phyloP scores from a whole-genome alignment of 116 monocot species.

The Zostera marina region DNA sequence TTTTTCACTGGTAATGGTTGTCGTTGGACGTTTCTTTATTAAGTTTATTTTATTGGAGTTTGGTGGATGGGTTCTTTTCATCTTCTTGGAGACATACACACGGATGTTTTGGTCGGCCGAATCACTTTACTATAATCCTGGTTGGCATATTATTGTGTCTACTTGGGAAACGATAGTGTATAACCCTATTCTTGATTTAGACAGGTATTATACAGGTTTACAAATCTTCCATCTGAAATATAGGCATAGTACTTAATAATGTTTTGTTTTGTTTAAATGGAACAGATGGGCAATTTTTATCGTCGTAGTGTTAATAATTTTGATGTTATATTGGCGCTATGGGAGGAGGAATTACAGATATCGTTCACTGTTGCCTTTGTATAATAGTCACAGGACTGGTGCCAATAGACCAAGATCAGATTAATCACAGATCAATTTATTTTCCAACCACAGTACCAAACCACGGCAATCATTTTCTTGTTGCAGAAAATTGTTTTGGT shows the following conservation, averaged over 20 bases:
- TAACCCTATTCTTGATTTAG: constrained; percentile 86
- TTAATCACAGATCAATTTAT: not conserved
- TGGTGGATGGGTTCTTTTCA: constrained; percentile 89
- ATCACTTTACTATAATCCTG: constrained; percentile 85
- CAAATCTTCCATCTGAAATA: too few relatives aligned
- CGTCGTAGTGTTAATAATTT: constrained; percentile 3
- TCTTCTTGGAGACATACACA: constrained; percentile 93
- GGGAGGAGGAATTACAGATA: constrained; percentile 12
- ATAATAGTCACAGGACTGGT: constrained; percentile 8
- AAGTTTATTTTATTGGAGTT: constrained; percentile 88
- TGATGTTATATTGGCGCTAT: constrained; percentile 16
- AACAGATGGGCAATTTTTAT: constrained; percentile 17
- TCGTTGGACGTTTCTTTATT: constrained; percentile 73
- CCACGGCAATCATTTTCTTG: too few relatives aligned
- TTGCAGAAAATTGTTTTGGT: too few relatives aligned
- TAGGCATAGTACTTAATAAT: too few relatives aligned
- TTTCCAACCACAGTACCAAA: not conserved
- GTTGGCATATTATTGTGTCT: constrained; percentile 83
- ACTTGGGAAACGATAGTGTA: constrained; percentile 94
- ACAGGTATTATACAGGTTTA: constrained; percentile 23
- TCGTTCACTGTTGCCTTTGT: constrained; percentile 13
- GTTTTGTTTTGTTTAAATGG: not conserved
- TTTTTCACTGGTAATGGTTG: constrained; percentile 93
- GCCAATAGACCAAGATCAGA: constrained; percentile 12
- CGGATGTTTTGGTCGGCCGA: constrained; percentile 99